These are phyloP conservation scores for Eucalyptus viminalis DNA, from an alignment of 345 rosid species.

Conservation along the genomic window DNA sequence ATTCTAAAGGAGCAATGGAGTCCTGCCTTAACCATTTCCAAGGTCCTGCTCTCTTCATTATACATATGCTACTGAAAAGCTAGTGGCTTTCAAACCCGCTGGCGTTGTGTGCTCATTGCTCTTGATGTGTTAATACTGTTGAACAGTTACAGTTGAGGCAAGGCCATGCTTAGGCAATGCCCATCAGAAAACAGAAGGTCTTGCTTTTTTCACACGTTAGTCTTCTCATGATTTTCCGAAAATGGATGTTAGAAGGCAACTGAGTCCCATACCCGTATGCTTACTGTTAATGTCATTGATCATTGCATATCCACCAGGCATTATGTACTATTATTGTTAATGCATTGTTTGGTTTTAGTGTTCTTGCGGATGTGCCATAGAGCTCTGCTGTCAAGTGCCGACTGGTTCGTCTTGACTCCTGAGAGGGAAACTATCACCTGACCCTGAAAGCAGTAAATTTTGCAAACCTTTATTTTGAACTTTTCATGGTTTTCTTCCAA, in stretches of 20 bases:
- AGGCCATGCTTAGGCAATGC: not conserved
- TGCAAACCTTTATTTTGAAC: not conserved
- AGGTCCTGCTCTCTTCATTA: constrained; percentile 7
- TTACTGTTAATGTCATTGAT: not conserved
- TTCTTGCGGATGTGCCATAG: not conserved
- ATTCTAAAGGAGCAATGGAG: constrained; percentile 39
- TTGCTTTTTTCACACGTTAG: not conserved
- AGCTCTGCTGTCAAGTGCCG: not conserved
- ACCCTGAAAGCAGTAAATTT: not conserved
- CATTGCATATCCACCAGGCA: not conserved
- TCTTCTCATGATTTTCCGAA: not conserved
- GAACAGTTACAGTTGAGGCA: not conserved
- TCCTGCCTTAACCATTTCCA: constrained; percentile 35
- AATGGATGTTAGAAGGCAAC: not conserved
- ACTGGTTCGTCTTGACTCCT: not conserved
- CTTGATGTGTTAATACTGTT: not conserved
- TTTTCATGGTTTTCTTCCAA: not conserved
- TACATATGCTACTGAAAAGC: not conserved
- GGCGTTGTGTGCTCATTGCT: not conserved
- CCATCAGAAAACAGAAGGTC: not conserved
- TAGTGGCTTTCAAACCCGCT: not conserved
- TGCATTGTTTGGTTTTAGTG: not conserved
- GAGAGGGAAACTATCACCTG: not conserved
- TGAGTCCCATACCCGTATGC: not conserved
- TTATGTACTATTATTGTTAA: not conserved